These are phyloP conservation scores for Thermoascus crustaceus DNA, from an alignment of 2,329 filamentous ascomycete species.

Conservation along the genomic window DNA sequence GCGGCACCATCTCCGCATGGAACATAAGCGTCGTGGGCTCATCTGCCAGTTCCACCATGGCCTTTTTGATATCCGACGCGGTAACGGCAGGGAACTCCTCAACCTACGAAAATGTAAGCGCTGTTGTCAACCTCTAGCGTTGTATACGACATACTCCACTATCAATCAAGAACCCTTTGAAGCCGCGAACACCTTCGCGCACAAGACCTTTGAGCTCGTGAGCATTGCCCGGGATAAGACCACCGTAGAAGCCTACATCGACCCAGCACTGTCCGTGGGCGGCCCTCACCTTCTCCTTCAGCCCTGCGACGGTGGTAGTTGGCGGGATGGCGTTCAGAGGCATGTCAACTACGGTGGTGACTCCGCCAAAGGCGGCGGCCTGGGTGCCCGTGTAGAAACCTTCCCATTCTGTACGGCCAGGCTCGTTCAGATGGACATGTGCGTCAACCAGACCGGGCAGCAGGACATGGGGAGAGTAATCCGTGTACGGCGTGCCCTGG, in stretches of 20 bases:
- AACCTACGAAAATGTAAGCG: constrained; percentile 48
- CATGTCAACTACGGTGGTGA: constrained; percentile 97
- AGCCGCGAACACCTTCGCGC: constrained; percentile 78
- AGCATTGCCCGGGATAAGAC: constrained; percentile 83
- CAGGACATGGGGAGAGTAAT: constrained; percentile 77
- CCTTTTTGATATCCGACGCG: constrained; percentile 65
- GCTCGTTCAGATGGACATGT: constrained; percentile 96
- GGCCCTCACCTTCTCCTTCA: constrained; percentile 78
- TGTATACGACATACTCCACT: constrained; percentile 62
- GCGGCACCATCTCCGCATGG: constrained; percentile 97
- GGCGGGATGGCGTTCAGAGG: constrained; percentile 94
- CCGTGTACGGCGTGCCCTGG: constrained; percentile 60
- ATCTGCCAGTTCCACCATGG: constrained; percentile 72
- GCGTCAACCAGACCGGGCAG: constrained; percentile 91
- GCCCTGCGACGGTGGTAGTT: constrained; percentile 75
- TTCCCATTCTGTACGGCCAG: constrained; percentile 95
- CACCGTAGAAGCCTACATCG: constrained; percentile 97
- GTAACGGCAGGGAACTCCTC: constrained; percentile 95
- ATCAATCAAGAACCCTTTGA: constrained; percentile 97
- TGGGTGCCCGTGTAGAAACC: constrained; percentile 92
- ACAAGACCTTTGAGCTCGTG: constrained; percentile 71
- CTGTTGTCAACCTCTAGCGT: background rate
- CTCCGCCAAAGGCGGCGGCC: constrained; percentile 88
- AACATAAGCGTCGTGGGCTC: constrained; percentile 93
- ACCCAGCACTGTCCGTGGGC: constrained; percentile 90